Conservation (phyloP, 176 grass and related monocot genomes). For the Musa beccarii region DNA sequence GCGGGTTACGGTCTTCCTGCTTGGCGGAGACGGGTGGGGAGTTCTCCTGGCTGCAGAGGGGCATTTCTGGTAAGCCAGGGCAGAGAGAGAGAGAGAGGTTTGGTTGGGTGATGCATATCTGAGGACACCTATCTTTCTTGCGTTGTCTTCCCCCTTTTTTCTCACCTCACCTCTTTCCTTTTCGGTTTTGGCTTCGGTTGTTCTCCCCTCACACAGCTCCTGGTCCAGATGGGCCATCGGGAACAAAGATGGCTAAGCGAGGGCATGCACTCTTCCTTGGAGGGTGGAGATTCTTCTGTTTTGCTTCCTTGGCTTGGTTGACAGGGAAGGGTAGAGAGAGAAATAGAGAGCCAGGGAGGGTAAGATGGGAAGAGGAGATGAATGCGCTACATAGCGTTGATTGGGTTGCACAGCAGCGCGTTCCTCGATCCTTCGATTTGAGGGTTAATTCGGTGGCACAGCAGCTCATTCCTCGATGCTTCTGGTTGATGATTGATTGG, state of each 20-base stretch:
- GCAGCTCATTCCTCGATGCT: too few species aligned
- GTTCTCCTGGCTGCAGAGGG: constrained; percentile 32
- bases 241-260: constrained; percentile 4
- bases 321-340: constrained; percentile 6
- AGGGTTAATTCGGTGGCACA: too few species aligned
- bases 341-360: neutral
- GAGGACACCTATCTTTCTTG: constrained; percentile 20
- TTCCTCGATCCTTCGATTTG: too few species aligned
- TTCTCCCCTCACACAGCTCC: neutral
- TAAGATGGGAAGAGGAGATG: neutral
- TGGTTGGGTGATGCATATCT: constrained; percentile 34
- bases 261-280: constrained; percentile 27
- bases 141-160: neutral
- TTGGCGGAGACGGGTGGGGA: constrained; percentile 27
- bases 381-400: neutral
- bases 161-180: neutral
- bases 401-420: too few species aligned
- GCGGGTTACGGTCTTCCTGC: constrained; percentile 29
- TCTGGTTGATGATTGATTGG: too few species aligned
- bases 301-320: constrained; percentile 3
- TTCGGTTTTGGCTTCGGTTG: constrained; percentile 6
- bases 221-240: constrained; percentile 21
- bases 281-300: constrained; percentile 36
- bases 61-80: constrained; percentile 40
- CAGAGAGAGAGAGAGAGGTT: constrained; percentile 14